Conservation (phyloP, 140 eudicot species). For the Stevia rebaudiana region DNA sequence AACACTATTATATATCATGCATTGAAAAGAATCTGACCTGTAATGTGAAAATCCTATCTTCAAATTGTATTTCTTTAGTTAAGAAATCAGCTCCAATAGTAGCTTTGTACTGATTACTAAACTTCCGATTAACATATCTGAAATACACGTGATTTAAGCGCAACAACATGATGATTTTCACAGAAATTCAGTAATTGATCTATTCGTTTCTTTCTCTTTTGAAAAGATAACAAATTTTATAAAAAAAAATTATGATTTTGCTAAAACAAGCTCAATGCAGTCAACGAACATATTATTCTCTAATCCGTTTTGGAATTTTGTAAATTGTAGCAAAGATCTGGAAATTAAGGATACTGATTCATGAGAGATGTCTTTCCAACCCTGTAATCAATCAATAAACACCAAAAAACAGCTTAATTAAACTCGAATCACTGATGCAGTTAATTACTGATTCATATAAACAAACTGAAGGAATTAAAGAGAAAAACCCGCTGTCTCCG, state of each 20-base stretch:
- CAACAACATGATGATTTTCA: slow-evolving; percentile 4
- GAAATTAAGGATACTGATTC: slow-evolving; percentile 51
- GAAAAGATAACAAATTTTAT: neutral
- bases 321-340: neutral
- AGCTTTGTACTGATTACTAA: slow-evolving; percentile 53
- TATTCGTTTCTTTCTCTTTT: neutral
- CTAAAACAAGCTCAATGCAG: neutral
- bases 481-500: slow-evolving; percentile 54
- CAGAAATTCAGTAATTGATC: neutral
- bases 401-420: slow-evolving; percentile 13
- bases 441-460: neutral
- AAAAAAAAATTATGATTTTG: too few species aligned
- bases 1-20: neutral
- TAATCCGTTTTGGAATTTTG: neutral
- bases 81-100: slow-evolving; percentile 59
- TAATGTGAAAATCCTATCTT: slow-evolving; percentile 47
- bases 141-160: slow-evolving; percentile 20
- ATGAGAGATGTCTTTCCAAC: slow-evolving; percentile 56
- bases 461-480: neutral
- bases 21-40: slow-evolving; percentile 35
- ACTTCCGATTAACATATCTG: slow-evolving; percentile 46
- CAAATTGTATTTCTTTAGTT: slow-evolving; percentile 45
- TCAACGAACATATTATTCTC: neutral
- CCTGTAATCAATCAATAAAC: slow-evolving; percentile 33
- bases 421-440: slow-evolving; percentile 11